A percentile compares a stretch with the other conserved stretches of the same genome.
Evolutionary conservation across 2,329 filamentous ascomycete species (phyloP).

Genomic region (Pseudogymnoascus sp.): DNA sequence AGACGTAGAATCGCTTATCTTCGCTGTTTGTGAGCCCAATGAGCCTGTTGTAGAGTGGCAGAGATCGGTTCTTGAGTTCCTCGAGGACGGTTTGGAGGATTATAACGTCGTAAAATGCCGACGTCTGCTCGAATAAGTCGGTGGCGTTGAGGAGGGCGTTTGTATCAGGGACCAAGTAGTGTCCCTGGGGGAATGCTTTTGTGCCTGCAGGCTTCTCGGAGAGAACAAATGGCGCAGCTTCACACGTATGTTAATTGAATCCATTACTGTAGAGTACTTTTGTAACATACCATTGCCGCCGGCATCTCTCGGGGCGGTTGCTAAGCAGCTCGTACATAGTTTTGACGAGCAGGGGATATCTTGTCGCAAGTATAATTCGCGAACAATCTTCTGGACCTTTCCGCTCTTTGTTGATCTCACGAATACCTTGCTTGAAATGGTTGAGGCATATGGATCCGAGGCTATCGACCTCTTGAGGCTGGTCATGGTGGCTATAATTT

Average conservation of each 20-base stretch:
- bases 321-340: conserved; percentile 69
- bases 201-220: conserved; percentile 83
- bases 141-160: conserved; percentile 93
- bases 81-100: conserved; percentile 94
- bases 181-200: conserved; percentile 71
- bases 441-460: conserved; percentile 51
- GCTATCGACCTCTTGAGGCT: conserved; percentile 54
- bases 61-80: conserved; percentile 85
- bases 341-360: conserved; percentile 96
- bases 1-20: conserved; percentile 95
- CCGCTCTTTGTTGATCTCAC: conserved; percentile 90
- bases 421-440: conserved; percentile 91
- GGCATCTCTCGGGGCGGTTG: conserved; percentile 69
- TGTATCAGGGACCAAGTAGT: conserved; percentile 92
- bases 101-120: conserved; percentile 92
- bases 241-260: conserved; percentile 13
- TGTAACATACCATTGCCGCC: conserved; percentile 55
- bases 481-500: conserved; percentile 41
- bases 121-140: conserved; percentile 90
- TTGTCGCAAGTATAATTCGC: conserved; percentile 89
- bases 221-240: conserved; percentile 76
- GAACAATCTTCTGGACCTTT: conserved; percentile 97
- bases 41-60: conserved; percentile 90
- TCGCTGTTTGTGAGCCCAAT: conserved; percentile 88
- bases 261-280: neutral